Evolutionary conservation across 257 asterid genomes (phyloP), one percentile per base, ranked within the genome.

Genomic region (Phtheirospermum japonicum): DNA sequence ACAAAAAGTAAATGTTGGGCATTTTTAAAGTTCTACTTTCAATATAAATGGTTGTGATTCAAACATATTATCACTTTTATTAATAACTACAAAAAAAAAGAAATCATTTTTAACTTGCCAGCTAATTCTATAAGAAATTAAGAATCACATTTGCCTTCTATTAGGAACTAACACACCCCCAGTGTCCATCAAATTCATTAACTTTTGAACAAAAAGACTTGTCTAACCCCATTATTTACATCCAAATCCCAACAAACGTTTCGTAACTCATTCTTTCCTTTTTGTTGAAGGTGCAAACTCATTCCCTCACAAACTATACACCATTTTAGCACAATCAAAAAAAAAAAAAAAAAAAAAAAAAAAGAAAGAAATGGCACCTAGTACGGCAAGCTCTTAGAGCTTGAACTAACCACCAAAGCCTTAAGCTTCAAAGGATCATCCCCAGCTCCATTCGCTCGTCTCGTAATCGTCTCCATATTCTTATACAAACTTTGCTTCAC

Each of bases 351-450:
- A 5, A 13, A 42, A n/a, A n/a, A n/a, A n/a, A n/a, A n/a, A n/a
- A n/a, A n/a, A n/a, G n/a, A n/a, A n/a, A n/a, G n/a, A 40, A 40
- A 11, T 40, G 49, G 14, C 14, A n/a, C 60, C 61, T 72, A 72
- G 20, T 71, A 85, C 59, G 90, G 85, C 82, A 85, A 80, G 68
- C 90, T 85, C 72, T 83, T 83, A 11, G 90, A 85, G 68, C 94
- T 85, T 12, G 90, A 80, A 59, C 81, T 71, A 32, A 75, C 60
- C 26, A 71, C 77, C 71, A 85, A 72, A 23, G 83, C 71, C 57
- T 85, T 85, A 7, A 80, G 59, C 61, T 69, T 69, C 4, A 77
- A 71, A 57, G 75, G 48, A 59, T 66, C 87, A 17, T 61, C 73
- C 50, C 43, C 76, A 9, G 76, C 84, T 1, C 16, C 31, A 62